Evolutionary conservation across 192 early-diverging fungal species (phyloP).

Genomic region (Umbelopsis sp.): DNA sequence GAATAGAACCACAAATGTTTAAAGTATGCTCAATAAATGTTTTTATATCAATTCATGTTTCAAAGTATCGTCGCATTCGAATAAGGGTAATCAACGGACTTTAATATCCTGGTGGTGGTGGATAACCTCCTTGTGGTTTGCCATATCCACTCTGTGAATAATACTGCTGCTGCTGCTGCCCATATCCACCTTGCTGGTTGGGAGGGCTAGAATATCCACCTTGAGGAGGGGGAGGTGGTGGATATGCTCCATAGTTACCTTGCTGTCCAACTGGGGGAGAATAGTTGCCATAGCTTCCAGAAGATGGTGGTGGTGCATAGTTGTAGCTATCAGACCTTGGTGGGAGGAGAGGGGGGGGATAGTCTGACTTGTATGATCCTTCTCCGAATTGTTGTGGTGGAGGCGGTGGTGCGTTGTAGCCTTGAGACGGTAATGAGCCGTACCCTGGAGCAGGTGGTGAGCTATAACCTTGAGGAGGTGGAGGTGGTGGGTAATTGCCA

Average conservation of each 20-base stretch:
- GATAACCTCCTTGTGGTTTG: not conserved
- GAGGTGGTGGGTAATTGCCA: conserved; percentile 2
- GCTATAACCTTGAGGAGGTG: not conserved
- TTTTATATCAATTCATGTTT: no score
- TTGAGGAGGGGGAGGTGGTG: not conserved
- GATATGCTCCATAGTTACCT: not conserved
- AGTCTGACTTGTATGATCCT: not conserved
- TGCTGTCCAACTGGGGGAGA: not conserved
- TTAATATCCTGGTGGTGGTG: not conserved
- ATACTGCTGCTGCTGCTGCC: not conserved
- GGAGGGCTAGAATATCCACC: conserved; percentile 5
- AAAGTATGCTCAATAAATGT: no score
- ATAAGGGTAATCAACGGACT: not conserved
- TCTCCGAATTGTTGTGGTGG: not conserved
- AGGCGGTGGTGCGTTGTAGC: not conserved
- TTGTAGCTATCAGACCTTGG: not conserved
- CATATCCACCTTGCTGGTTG: not conserved
- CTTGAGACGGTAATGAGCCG: not conserved
- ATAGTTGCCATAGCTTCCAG: not conserved
- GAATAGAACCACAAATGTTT: no score
- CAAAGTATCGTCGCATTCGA: not conserved
- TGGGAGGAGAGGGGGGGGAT: conserved; percentile 2
- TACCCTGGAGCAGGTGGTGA: not conserved
- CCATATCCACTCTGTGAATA: not conserved
- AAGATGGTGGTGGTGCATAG: not conserved